Conservation (phyloP, 1,284 basidiomycete species). For the Ustilago lituana region DNA sequence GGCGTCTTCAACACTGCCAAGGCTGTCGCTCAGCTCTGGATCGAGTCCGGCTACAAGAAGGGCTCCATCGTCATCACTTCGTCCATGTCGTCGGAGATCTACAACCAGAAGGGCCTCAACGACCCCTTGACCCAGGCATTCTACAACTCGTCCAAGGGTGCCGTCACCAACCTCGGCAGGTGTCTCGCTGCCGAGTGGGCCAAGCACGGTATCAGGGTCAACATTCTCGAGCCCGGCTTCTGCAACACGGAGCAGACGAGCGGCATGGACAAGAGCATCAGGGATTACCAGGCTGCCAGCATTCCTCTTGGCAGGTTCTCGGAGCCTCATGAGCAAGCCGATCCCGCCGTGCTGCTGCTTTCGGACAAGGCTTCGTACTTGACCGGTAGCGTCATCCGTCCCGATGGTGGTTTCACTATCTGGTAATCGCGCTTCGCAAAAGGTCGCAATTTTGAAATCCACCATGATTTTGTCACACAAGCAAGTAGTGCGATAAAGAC, state of each 20-base stretch:
- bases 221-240: constrained; percentile 65
- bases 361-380: constrained; percentile 65
- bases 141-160: constrained; percentile 67
- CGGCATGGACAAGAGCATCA: constrained; percentile 64
- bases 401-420: constrained; percentile 66
- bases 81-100: constrained; percentile 66
- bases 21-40: constrained; percentile 66
- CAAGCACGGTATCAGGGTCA: constrained; percentile 65
- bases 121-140: constrained; percentile 65
- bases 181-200: constrained; percentile 67
- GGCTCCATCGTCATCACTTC: constrained; percentile 66
- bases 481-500: too few species aligned
- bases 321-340: constrained; percentile 66
- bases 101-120: constrained; percentile 66
- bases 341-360: constrained; percentile 61
- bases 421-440: constrained; percentile 52
- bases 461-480: too few species aligned
- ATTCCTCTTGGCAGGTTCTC: constrained; percentile 66
- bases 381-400: constrained; percentile 56
- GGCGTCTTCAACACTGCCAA: constrained; percentile 67
- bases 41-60: constrained; percentile 64
- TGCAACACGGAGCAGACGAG: constrained; percentile 68
- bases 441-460: too few species aligned
- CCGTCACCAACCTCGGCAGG: constrained; percentile 67
- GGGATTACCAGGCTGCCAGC: constrained; percentile 64